Percentiles rank a stretch among this genome's conserved stretches.
phyloP scores from a whole-genome alignment of 441 rosid species.

The Populus hybrid region DNA sequence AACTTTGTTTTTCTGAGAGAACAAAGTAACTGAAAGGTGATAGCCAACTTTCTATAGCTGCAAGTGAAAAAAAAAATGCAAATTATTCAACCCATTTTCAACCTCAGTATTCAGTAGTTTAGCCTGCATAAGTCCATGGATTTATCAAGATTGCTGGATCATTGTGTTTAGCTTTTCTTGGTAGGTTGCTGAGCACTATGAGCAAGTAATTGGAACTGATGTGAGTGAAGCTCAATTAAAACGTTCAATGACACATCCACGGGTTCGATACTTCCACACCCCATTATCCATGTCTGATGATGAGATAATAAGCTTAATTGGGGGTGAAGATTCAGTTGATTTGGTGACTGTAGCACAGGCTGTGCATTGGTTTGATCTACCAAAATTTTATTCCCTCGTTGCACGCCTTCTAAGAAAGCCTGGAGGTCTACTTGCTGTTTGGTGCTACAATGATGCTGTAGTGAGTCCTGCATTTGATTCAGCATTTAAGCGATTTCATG shows the following conservation, averaged over 20 bases:
- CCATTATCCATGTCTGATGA: constrained; percentile 44
- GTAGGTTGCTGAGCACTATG: constrained; percentile 55
- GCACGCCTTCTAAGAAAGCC: constrained; percentile 51
- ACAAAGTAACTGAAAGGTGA: neutral
- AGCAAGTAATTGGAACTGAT: constrained; percentile 51
- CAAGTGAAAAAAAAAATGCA: neutral
- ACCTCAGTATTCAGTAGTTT: no score
- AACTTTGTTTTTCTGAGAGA: neutral
- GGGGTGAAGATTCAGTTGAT: constrained; percentile 60
- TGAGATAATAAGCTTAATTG: constrained; percentile 40
- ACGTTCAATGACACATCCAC: constrained; percentile 35
- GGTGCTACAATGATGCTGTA: constrained; percentile 47
- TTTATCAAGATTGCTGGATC: neutral
- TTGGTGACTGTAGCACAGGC: constrained; percentile 57
- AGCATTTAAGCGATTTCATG: constrained; percentile 35
- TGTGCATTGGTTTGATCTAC: constrained; percentile 63
- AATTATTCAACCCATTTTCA: no score
- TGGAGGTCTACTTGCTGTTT: constrained; percentile 60
- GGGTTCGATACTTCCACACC: constrained; percentile 45
- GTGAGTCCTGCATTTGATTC: constrained; percentile 48
- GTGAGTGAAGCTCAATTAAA: constrained; percentile 49
- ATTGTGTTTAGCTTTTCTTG: neutral
- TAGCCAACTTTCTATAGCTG: neutral
- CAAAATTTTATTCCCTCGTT: constrained; percentile 49
- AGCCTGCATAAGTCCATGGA: neutral